A percentile compares a stretch with the other conserved stretches of the same genome.
phyloP scores from a whole-genome alignment of 306 rosid genomes.

The Malus fusca region DNA sequence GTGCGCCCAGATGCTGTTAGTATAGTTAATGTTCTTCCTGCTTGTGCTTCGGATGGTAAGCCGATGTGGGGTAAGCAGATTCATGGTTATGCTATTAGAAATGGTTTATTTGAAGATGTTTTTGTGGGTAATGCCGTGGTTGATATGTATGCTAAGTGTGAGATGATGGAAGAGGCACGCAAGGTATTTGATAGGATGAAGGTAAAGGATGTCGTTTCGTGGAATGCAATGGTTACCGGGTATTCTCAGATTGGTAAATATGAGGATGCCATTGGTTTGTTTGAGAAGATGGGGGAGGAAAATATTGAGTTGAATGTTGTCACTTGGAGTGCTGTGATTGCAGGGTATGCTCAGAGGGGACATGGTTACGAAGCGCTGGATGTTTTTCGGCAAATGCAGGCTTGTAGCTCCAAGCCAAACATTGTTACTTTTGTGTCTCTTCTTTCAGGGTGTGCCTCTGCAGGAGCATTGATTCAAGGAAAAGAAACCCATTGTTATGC shows the following conservation, averaged over 20 bases:
- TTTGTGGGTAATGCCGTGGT: constrained; percentile 75
- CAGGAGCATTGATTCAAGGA: constrained; percentile 62
- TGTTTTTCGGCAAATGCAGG: constrained; percentile 66
- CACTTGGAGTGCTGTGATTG: constrained; percentile 80
- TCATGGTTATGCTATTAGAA: constrained; percentile 55
- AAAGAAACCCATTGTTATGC: constrained; percentile 70
- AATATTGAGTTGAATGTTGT: constrained; percentile 61
- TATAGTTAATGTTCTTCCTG: constrained; percentile 68
- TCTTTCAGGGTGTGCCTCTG: constrained; percentile 76
- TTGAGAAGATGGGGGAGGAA: constrained; percentile 57
- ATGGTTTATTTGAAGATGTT: constrained; percentile 62
- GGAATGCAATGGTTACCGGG: constrained; percentile 87
- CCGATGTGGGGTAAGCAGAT: constrained; percentile 48
- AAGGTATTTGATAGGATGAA: constrained; percentile 58
- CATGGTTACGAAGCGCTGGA: constrained; percentile 57
- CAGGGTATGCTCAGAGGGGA: constrained; percentile 76
- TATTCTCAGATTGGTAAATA: constrained; percentile 65
- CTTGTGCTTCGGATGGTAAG: constrained; percentile 48
- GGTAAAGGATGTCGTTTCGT: constrained; percentile 78
- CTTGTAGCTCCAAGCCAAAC: constrained; percentile 48
- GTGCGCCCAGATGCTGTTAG: constrained; percentile 51
- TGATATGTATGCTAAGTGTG: constrained; percentile 80
- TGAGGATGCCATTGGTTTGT: constrained; percentile 50
- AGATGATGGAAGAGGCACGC: constrained; percentile 55
- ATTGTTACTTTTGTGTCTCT: constrained; percentile 68